A percentile compares a stretch with the other conserved stretches of the same genome.
phyloP scores from a whole-genome alignment of 768 basidiomycete genomes.

The Phanerochaete carnosa region DNA sequence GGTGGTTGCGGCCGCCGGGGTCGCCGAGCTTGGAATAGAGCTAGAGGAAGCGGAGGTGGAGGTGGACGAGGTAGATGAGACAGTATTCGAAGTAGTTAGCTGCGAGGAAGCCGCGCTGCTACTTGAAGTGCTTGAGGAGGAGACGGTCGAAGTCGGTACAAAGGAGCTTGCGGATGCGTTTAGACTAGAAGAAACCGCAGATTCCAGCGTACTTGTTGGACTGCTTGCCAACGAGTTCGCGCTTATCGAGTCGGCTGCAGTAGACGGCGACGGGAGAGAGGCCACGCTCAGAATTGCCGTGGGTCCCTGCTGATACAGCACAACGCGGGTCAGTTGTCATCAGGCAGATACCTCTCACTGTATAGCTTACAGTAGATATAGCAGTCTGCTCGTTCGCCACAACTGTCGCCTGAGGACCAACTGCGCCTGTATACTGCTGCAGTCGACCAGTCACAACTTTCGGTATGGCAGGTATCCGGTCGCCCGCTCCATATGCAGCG shows the following conservation, averaged over 20 bases:
- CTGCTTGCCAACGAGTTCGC: background rate
- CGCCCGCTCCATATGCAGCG: conserved; percentile 3
- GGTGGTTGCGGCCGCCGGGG: background rate
- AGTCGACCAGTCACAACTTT: background rate
- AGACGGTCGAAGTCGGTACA: background rate
- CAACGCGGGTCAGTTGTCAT: no score
- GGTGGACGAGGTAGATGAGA: conserved; percentile 2
- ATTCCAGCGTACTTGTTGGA: background rate
- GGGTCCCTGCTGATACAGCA: background rate
- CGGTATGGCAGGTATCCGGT: conserved; percentile 4
- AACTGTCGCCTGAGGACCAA: background rate
- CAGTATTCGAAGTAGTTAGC: background rate
- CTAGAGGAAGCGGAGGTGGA: conserved; percentile 7
- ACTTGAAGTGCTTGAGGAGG: background rate
- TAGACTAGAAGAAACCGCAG: no score
- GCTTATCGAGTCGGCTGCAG: background rate
- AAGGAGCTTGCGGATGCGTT: background rate
- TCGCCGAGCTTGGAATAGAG: background rate
- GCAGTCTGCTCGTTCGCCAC: background rate
- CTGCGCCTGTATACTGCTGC: background rate
- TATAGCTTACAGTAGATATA: background rate
- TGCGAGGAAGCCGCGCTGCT: background rate
- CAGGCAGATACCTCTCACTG: background rate
- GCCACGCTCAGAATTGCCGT: background rate
- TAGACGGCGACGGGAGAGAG: background rate